These are phyloP conservation scores for Pseudogymnoascus sp. DNA, from an alignment of 2,329 filamentous ascomycete genomes.

Conservation along the genomic window DNA sequence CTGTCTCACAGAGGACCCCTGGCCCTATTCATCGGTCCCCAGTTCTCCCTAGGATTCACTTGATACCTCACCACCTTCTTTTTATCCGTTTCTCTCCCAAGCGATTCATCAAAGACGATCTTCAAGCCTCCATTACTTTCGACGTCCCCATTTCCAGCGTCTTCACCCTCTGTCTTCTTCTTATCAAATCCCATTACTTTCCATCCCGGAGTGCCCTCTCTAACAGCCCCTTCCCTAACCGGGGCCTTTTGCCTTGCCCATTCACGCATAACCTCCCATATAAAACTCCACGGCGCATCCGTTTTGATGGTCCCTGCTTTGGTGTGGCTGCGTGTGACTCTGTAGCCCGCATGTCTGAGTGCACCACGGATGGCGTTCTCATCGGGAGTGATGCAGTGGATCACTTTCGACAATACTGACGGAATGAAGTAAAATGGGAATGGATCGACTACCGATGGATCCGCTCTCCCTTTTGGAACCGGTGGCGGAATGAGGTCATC, in stretches of 20 bases:
- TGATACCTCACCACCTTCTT: constrained; percentile 79
- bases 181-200: constrained; percentile 48
- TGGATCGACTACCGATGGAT: constrained; percentile 58
- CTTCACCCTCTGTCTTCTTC: constrained; percentile 15
- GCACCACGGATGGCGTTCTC: constrained; percentile 74
- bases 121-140: constrained; percentile 23
- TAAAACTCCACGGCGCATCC: constrained; percentile 76
- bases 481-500: constrained; percentile 17
- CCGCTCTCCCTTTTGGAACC: constrained; percentile 29
- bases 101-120: constrained; percentile 68
- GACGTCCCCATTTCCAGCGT: constrained; percentile 19
- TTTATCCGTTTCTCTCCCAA: constrained; percentile 60
- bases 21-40: constrained; percentile 58
- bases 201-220: constrained; percentile 61
- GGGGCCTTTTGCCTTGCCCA: constrained; percentile 78
- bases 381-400: constrained; percentile 74
- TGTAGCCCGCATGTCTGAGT: constrained; percentile 70
- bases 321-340: constrained; percentile 77
- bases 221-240: constrained; percentile 63
- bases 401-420: constrained; percentile 60
- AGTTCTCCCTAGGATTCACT: constrained; percentile 81
- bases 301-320: constrained; percentile 88
- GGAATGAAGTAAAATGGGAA: constrained; percentile 84
- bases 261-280: constrained; percentile 91
- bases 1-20: constrained; percentile 16